These are phyloP conservation scores for Salvia sclarea DNA, from an alignment of 305 asterid genomes.

Conservation along the genomic window DNA sequence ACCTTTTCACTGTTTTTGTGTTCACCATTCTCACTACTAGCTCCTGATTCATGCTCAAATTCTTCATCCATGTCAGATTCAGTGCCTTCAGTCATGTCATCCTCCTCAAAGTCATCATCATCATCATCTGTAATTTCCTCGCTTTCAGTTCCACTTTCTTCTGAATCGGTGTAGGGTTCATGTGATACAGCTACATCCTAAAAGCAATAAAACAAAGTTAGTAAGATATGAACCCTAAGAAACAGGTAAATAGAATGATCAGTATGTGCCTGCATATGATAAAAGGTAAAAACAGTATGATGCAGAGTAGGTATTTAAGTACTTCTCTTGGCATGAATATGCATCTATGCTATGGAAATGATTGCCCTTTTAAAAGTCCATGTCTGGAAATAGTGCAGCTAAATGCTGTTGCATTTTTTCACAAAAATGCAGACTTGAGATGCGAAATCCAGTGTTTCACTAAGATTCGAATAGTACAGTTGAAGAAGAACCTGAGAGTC, in stretches of 20 bases:
- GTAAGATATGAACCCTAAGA: slow-evolving; percentile 22
- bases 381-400: not conserved
- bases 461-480: too few species aligned
- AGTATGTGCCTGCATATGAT: not conserved
- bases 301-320: not conserved
- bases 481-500: not conserved
- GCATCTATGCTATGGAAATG: slow-evolving; percentile 1
- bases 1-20: slow-evolving; percentile 51
- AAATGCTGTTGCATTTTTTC: not conserved
- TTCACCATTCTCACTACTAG: slow-evolving; percentile 51
- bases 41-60: slow-evolving; percentile 54
- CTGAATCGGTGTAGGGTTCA: slow-evolving; percentile 91
- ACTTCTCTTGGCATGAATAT: slow-evolving; percentile 7
- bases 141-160: slow-evolving; percentile 84
- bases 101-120: slow-evolving; percentile 47
- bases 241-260: slow-evolving; percentile 3
- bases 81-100: slow-evolving; percentile 55
- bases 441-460: too few species aligned
- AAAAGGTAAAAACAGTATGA: not conserved
- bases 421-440: too few species aligned
- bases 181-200: slow-evolving; percentile 81
- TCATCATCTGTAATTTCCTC: slow-evolving; percentile 91
- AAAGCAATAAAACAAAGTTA: slow-evolving; percentile 28
- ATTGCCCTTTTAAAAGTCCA: not conserved
- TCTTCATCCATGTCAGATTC: slow-evolving; percentile 59